phyloP scores from a whole-genome alignment of 371 early-diverging fungal genomes.

The Apophysomyces trapeziformis region DNA sequence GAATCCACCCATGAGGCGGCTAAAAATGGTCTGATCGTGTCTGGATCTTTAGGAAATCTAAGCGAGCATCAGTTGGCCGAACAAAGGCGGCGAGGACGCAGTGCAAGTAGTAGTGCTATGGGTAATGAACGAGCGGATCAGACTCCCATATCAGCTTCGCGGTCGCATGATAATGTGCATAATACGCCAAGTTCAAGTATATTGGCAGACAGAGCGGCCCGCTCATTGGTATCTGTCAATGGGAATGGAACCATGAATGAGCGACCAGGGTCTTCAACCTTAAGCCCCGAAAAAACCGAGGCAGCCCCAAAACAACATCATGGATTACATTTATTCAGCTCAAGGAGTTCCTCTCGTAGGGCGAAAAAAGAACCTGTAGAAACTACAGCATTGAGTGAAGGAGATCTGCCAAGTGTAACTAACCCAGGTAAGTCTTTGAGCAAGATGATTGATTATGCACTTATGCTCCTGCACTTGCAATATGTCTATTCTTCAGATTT shows the following conservation, averaged over 20 bases:
- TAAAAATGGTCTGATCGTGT: conserved; percentile 26
- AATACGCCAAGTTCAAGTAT: neutral
- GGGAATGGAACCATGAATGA: conserved; percentile 12
- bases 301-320: conserved; percentile 19
- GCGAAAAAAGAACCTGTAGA: conserved; percentile 15
- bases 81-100: conserved; percentile 24
- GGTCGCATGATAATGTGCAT: conserved; percentile 19
- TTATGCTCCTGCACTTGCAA: too few relatives aligned
- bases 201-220: neutral
- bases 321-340: conserved; percentile 24
- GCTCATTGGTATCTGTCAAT: conserved; percentile 2
- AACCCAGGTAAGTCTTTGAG: neutral
- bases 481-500: neutral
- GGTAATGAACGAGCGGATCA: conserved; percentile 18
- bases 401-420: conserved; percentile 5
- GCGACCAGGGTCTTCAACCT: conserved; percentile 1
- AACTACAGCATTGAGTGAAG: conserved; percentile 2
- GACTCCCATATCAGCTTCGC: conserved; percentile 18
- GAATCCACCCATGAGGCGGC: conserved; percentile 16
- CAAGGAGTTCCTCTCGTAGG: conserved; percentile 14
- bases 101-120: conserved; percentile 31
- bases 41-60: conserved; percentile 34
- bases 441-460: too few relatives aligned
- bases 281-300: conserved; percentile 5
- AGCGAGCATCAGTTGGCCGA: conserved; percentile 17